A percentile compares a stretch with the other conserved stretches of the same genome.
Conservation (phyloP, 495 filamentous ascomycete genomes). For the Talaromyces borbonicus region DNA sequence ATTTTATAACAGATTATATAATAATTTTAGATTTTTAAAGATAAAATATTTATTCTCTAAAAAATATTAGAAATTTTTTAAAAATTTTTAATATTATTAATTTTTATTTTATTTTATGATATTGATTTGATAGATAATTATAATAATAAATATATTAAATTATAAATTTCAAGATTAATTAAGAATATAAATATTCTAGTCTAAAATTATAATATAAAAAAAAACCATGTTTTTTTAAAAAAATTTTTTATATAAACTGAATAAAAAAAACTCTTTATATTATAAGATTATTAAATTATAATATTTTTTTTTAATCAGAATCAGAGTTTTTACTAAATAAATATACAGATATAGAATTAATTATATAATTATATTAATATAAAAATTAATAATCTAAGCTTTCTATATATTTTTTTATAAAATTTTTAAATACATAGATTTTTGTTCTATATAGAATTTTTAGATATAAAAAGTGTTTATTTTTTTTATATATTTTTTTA, state of each 20-base stretch:
- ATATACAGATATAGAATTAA: neutral
- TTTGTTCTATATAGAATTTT: no score
- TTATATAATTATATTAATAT: neutral
- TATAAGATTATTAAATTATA: neutral
- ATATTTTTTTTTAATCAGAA: neutral
- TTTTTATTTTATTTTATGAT: conserved; percentile 5
- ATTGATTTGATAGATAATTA: conserved; percentile 9
- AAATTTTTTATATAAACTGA: conserved; percentile 7
- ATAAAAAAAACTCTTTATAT: conserved; percentile 7
- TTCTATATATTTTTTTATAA: neutral
- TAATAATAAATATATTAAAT: conserved; percentile 10
- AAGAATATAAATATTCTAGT: neutral
- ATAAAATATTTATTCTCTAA: conserved; percentile 9
- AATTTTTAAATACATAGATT: no score
- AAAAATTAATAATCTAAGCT: neutral
- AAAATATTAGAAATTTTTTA: conserved; percentile 4
- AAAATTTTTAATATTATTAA: conserved; percentile 4
- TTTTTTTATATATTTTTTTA: no score
- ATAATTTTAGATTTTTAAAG: no score
- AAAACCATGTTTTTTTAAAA: conserved; percentile 6
- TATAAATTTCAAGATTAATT: conserved; percentile 9
- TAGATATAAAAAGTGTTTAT: no score
- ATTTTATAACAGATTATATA: conserved; percentile 3
- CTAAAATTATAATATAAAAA: neutral
- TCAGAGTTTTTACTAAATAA: neutral